These are phyloP conservation scores for Beauveria australis DNA, from an alignment of 2,329 filamentous ascomycete genomes.

Conservation along the genomic window DNA sequence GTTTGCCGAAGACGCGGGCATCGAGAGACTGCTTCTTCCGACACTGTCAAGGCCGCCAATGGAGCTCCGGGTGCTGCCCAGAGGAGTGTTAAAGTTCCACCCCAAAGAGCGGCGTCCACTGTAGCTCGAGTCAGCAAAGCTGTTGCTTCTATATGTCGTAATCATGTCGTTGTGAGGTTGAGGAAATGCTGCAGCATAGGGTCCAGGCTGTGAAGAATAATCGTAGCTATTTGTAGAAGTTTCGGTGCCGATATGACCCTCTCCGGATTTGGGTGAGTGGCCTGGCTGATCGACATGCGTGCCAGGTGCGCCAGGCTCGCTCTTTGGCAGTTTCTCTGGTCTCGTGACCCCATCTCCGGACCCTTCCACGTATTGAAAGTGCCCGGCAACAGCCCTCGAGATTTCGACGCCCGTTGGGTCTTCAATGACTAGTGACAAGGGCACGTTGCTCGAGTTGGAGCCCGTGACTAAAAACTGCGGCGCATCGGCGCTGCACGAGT, in stretches of 20 bases:
- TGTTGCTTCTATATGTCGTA: constrained; percentile 43
- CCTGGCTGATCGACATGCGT: constrained; percentile 30
- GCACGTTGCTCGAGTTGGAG: constrained; percentile 42
- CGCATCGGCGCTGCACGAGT: constrained; percentile 63
- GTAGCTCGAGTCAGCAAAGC: constrained; percentile 43
- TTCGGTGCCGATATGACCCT: constrained; percentile 30
- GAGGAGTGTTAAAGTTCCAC: constrained; percentile 37
- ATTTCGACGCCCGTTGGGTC: constrained; percentile 44
- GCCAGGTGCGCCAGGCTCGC: constrained; percentile 29
- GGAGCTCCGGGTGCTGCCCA: constrained; percentile 34
- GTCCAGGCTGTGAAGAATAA: constrained; percentile 34
- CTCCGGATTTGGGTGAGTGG: constrained; percentile 33
- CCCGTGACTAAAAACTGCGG: constrained; percentile 51
- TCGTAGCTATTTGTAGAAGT: constrained; percentile 37
- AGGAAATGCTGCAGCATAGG: constrained; percentile 31
- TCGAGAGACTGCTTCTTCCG: constrained; percentile 38
- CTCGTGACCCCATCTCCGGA: constrained; percentile 36
- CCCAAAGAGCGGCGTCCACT: constrained; percentile 27
- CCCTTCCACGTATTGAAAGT: constrained; percentile 44
- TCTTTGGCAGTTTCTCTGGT: constrained; percentile 27
- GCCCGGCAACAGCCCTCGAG: constrained; percentile 38
- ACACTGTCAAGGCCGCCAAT: constrained; percentile 33
- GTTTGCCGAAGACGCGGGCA: constrained; percentile 29
- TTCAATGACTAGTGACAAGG: constrained; percentile 46
- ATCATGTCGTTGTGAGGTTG: constrained; percentile 45